A percentile compares a stretch with the other conserved stretches of the same genome.
phyloP scores from a whole-genome alignment of 305 asterid species.

The Fraxinus nigra region DNA sequence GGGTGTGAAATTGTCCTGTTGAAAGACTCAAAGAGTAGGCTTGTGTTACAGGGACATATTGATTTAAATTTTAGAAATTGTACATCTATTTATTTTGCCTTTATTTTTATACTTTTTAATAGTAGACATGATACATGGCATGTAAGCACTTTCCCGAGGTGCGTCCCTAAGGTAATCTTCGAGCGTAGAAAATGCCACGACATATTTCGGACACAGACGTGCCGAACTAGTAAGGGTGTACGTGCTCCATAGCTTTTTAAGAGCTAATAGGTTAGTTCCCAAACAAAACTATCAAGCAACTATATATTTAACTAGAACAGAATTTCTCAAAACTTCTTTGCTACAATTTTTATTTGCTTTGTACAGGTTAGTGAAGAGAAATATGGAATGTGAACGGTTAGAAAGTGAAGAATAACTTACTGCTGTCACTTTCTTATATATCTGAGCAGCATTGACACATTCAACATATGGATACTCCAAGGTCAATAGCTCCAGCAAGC shows the following conservation, averaged over 20 bases:
- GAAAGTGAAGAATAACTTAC: constrained; percentile 42
- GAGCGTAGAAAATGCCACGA: background rate
- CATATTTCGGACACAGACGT: background rate
- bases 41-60: background rate
- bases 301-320: background rate
- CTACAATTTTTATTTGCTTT: background rate
- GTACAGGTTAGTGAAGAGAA: background rate
- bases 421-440: constrained; percentile 70
- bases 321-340: background rate
- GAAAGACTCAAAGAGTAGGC: background rate
- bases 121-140: background rate
- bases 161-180: background rate
- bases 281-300: background rate
- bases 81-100: background rate
- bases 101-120: background rate
- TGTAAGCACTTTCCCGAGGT: background rate
- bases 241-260: background rate
- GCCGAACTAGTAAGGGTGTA: background rate
- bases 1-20: background rate
- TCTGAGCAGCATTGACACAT: constrained; percentile 81
- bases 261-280: background rate
- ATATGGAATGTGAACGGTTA: background rate
- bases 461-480: constrained; percentile 76
- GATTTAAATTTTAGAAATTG: background rate
- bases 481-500: constrained; percentile 80